phyloP scores from a whole-genome alignment of 1,284 basidiomycete species.

The Heimioporus punctisporus region DNA sequence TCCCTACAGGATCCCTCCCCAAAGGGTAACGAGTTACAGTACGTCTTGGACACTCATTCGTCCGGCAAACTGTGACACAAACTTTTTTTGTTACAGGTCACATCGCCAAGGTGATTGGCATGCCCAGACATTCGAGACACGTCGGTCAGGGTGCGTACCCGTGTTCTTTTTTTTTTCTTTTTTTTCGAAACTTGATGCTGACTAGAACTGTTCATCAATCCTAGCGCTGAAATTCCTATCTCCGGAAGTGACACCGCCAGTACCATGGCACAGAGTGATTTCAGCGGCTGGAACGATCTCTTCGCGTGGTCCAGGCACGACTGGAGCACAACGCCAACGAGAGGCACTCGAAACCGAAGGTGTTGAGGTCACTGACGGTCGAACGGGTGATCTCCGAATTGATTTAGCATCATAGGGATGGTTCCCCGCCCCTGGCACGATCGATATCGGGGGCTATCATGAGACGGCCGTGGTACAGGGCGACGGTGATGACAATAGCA shows the following conservation, averaged over 20 bases:
- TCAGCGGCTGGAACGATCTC: conserved; percentile 73
- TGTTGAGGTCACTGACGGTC: conserved; percentile 50
- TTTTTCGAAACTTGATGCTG: neutral
- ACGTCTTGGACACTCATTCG: conserved; percentile 11
- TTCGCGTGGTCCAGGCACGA: conserved; percentile 77
- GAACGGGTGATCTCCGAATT: conserved; percentile 51
- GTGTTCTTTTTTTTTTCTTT: conserved; percentile 8
- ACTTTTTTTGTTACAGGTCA: conserved; percentile 52
- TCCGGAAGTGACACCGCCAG: conserved; percentile 55
- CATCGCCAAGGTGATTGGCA: conserved; percentile 82
- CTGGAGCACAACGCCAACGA: conserved; percentile 59
- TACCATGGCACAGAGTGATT: conserved; percentile 80
- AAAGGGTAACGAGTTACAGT: conserved; percentile 74
- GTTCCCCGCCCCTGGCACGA: conserved; percentile 50
- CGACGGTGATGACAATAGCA: neutral
- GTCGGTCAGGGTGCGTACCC: conserved; percentile 82
- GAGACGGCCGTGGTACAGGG: neutral
- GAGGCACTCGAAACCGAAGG: conserved; percentile 61
- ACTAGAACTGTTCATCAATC: neutral
- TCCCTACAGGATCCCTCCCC: conserved; percentile 49
- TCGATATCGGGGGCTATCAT: conserved; percentile 18
- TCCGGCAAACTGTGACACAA: neutral
- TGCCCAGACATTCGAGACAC: conserved; percentile 81
- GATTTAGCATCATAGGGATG: conserved; percentile 55
- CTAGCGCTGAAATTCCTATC: conserved; percentile 72